Evolutionary conservation across 208 protist genomes (phyloP).

Genomic region (Herpetomonas muscarum): DNA sequence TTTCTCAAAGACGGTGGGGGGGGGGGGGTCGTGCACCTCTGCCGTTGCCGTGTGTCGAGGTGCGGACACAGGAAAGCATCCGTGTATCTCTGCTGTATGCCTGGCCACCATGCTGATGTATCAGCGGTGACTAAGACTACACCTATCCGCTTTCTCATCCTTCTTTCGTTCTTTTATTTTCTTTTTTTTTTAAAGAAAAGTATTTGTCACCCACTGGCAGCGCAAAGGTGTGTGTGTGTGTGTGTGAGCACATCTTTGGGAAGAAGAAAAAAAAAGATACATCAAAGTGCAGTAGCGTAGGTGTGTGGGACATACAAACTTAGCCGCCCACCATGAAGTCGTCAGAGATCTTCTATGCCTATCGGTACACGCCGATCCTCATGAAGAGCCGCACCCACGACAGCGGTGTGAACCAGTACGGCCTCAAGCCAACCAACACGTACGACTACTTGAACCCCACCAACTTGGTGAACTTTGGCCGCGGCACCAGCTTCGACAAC

Average conservation of each 20-base stretch:
- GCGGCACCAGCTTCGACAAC: slow-evolving; percentile 83
- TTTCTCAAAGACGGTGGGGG: too few species aligned
- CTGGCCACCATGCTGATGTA: too few species aligned
- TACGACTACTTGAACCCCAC: slow-evolving; percentile 88
- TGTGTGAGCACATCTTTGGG: slow-evolving; percentile 6
- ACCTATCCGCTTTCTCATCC: not conserved
- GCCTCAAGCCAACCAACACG: slow-evolving; percentile 66
- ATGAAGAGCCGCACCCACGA: slow-evolving; percentile 55
- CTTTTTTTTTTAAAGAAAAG: not conserved
- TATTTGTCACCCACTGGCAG: not conserved
- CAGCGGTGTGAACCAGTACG: slow-evolving; percentile 88
- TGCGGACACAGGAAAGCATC: too few species aligned
- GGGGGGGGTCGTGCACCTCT: too few species aligned
- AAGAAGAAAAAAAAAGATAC: slow-evolving; percentile 8
- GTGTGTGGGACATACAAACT: not conserved
- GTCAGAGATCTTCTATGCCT: slow-evolving; percentile 71
- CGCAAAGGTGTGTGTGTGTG: slow-evolving; percentile 7
- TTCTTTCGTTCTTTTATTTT: slow-evolving; percentile 8
- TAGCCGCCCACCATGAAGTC: slow-evolving; percentile 35
- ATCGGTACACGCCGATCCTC: slow-evolving; percentile 52
- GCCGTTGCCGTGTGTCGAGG: too few species aligned
- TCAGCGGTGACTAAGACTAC: too few species aligned
- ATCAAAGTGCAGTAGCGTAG: not conserved
- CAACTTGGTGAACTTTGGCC: slow-evolving; percentile 88
- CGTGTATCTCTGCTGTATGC: too few species aligned